These are phyloP conservation scores for Coemansia sp. DNA, from an alignment of 192 early-diverging fungal species.

Conservation along the genomic window DNA sequence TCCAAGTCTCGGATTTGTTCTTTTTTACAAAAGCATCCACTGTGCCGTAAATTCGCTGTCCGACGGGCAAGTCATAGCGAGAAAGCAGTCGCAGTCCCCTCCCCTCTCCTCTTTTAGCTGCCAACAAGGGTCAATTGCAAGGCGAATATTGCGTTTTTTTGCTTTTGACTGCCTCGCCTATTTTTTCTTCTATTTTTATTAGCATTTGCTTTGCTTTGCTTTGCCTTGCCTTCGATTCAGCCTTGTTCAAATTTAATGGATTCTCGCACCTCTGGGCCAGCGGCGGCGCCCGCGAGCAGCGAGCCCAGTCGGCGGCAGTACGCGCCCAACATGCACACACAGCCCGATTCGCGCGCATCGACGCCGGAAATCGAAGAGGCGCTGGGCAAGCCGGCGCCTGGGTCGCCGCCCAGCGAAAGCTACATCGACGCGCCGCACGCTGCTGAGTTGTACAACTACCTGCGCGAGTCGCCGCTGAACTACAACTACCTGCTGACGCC, in stretches of 20 bases:
- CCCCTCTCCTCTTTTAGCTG: too few species aligned
- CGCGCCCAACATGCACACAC: not conserved
- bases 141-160: too few species aligned
- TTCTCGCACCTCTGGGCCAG: not conserved
- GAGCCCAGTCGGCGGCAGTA: not conserved
- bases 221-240: not conserved
- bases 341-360: conserved; percentile 9
- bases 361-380: conserved; percentile 45
- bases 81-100: too few species aligned
- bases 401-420: conserved; percentile 37
- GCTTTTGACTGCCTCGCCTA: too few species aligned
- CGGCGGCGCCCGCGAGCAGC: not conserved
- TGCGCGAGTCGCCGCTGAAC: conserved; percentile 39
- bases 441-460: conserved; percentile 37
- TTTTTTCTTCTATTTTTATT: too few species aligned
- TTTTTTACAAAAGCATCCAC: too few species aligned
- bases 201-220: not conserved
- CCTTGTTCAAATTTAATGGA: not conserved
- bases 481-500: conserved; percentile 49
- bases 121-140: too few species aligned
- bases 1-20: too few species aligned
- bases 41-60: too few species aligned
- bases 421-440: conserved; percentile 47
- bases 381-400: conserved; percentile 30
- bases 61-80: too few species aligned